Evolutionary conservation across 2,329 filamentous ascomycete genomes (phyloP), one percentile per base, ranked within the genome.

Genomic region (Nemania sp.): DNA sequence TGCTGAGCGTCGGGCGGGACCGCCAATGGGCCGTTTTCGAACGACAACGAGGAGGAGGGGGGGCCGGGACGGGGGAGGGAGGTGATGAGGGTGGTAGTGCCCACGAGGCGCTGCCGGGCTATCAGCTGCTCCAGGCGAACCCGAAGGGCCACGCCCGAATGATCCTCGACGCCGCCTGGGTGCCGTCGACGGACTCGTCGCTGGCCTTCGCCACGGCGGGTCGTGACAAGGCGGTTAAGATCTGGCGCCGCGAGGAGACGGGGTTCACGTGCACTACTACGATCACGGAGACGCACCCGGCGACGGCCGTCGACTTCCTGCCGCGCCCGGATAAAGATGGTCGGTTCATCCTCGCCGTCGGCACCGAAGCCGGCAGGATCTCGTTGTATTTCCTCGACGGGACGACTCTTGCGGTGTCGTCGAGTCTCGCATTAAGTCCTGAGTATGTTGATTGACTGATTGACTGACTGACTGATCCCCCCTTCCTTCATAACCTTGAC

Each of bases 1-100:
- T 99, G 15, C 81, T 99, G 2, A 97, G 92, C 64, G 94, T 97
- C 1, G 94, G 95, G 2, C 82, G 95, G 61, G 95, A 99, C 75
- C 83, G 95, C 12, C 91, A 96, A 75, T 99, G 94, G 92, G 88
- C 87, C 0, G 80, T 98, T 1, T 99, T 94, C 73, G 78, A 85
- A 68, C 81, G 86, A 40, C 77, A 77, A 35, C 70, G 67, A 5
- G 69, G 12, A 9, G 72, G 46, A 4, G n/a, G n/a, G n/a, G 69
- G 25, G 7, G 4, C 25, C 25, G n/a, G 21, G 7, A 29, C 29
- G 2, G 51, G 45, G 5, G 72, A 46, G 1, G 50, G 35, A 10
- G 18, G 29, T n/a, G 34, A 54, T 1, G 46, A 67, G 12, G 21
- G 20, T 34, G 21, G 20, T 34, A 48, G 54, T 17, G 17, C 64